These are phyloP conservation scores for Fragilaria radians DNA, from an alignment of 108 stramenopile genomes.

Conservation along the genomic window DNA sequence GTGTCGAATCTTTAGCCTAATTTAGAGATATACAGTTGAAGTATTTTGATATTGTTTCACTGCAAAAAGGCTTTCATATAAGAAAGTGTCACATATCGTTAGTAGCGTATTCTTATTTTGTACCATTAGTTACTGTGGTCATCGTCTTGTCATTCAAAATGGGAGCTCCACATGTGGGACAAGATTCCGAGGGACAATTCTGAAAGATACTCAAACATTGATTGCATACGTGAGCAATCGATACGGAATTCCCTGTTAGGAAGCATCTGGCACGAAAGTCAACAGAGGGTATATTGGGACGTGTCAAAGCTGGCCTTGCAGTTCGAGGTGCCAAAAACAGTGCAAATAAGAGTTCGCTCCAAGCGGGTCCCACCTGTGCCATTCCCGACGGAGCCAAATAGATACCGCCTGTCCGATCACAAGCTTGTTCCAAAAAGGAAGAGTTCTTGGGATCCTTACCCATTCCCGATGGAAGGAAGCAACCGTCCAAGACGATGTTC, in stretches of 20 bases:
- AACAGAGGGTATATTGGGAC: constrained; percentile 64
- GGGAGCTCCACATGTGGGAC: constrained; percentile 74
- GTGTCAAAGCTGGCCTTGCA: constrained; percentile 47
- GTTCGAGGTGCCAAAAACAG: constrained; percentile 63
- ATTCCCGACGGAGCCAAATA: constrained; percentile 43
- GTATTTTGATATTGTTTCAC: too few relatives aligned
- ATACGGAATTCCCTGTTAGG: constrained; percentile 65
- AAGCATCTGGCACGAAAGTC: constrained; percentile 83
- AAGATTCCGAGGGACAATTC: constrained; percentile 42
- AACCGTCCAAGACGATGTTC: constrained; percentile 73
- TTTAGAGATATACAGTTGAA: too few relatives aligned
- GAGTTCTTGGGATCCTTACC: constrained; percentile 6
- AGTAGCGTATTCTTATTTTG: background rate
- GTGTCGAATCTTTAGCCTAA: too few relatives aligned
- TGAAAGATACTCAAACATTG: constrained; percentile 81
- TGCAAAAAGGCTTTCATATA: too few relatives aligned
- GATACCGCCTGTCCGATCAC: constrained; percentile 30
- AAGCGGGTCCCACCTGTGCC: constrained; percentile 69
- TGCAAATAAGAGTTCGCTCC: constrained; percentile 63
- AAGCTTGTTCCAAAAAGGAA: constrained; percentile 70
- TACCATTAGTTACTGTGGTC: background rate
- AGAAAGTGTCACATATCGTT: too few relatives aligned
- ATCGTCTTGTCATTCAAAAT: constrained; percentile 21
- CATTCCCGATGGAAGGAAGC: constrained; percentile 32
- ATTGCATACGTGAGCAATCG: constrained; percentile 78